Base-by-base conservation (phyloP, 2,329 filamentous ascomycete genomes). In the Pseudocercospora vitis region DNA sequence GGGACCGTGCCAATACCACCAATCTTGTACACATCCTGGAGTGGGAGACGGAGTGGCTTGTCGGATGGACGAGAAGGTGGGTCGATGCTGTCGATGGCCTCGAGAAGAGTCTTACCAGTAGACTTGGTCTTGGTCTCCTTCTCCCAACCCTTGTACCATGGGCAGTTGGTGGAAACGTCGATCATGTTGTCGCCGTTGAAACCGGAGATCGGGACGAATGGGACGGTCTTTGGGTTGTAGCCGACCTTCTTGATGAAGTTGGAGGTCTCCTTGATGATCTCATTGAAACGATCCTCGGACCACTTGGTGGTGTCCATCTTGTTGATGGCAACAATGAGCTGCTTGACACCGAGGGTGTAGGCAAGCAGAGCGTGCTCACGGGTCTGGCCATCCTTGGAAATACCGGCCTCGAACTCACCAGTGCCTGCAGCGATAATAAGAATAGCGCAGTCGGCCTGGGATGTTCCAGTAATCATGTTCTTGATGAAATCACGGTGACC, bases 381-480 rank as follows among this genome's bases (percentile, higher is more conserved):
- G 71, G 94, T 99, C 89, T 99, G 94, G 80, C 94, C 94, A 90
- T 97, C 94, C 90, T 99, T 99, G 87, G 94, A 97, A 89, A 99
- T 99, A 97, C 94, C 94, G 88, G 94, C 94, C 87, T 99, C 94
- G 87, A 99, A 99, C 87, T 99, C 94, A 96, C 94, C 94, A 90
- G 91, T 96, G 85, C 94, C 94, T 74, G 94, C 91, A 73, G 92
- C 94, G 81, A 99, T 99, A 83, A 99, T 97, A 84, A 99, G 91
- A 79, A 99, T 90, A 75, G 94, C 94, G 82, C 94, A 97, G 77
- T 99, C 94, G 72, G 94, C 94, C 88, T 97, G 94, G 79, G 94
- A 99, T 76, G 94, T 97, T 91, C 94, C 94, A 88, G 94, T 97
- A 80, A 99, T 99, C 94, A 99, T 99, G 91, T 97, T 99, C 92